A percentile compares a stretch with the other conserved stretches of the same genome.
phyloP scores from a whole-genome alignment of 176 grass and related monocot species.

The Secale cereale region DNA sequence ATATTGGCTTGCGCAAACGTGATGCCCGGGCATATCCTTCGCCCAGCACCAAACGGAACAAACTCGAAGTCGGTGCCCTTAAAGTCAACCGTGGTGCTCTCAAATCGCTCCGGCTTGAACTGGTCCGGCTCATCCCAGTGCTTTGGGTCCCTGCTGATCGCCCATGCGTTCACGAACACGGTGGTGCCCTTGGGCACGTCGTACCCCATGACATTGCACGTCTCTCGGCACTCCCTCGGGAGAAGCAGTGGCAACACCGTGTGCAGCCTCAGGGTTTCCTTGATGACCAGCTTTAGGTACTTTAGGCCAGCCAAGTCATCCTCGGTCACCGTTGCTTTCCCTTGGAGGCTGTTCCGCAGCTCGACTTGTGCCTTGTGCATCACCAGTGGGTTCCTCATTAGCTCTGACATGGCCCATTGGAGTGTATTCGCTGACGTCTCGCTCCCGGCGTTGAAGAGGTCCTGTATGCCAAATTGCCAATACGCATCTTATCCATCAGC shows the following conservation, averaged over 20 bases:
- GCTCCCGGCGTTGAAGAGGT: slow-evolving; percentile 31
- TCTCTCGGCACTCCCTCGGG: slow-evolving; percentile 12
- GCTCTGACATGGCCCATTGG: slow-evolving; percentile 34
- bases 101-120: slow-evolving; percentile 40
- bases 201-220: slow-evolving; percentile 24
- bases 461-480: slow-evolving; percentile 8
- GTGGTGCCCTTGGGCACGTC: slow-evolving; percentile 23
- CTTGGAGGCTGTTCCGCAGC: neutral
- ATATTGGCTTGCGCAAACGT: neutral
- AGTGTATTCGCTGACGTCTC: slow-evolving; percentile 26
- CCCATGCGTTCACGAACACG: slow-evolving; percentile 34
- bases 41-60: slow-evolving; percentile 33
- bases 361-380: slow-evolving; percentile 37
- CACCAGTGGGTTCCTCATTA: neutral
- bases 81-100: slow-evolving; percentile 1
- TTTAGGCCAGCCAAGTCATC: slow-evolving; percentile 13
- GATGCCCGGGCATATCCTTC: slow-evolving; percentile 37
- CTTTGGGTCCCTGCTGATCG: slow-evolving; percentile 33
- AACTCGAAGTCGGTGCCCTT: slow-evolving; percentile 25
- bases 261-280: slow-evolving; percentile 45
- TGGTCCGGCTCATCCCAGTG: slow-evolving; percentile 15
- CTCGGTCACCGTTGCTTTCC: slow-evolving; percentile 11
- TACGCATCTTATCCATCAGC: too few species aligned
- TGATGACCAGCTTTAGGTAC: slow-evolving; percentile 43
- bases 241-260: slow-evolving; percentile 29